phyloP scores from a whole-genome alignment of 2,329 filamentous ascomycete species.

The Cordyceps tenuipes region DNA sequence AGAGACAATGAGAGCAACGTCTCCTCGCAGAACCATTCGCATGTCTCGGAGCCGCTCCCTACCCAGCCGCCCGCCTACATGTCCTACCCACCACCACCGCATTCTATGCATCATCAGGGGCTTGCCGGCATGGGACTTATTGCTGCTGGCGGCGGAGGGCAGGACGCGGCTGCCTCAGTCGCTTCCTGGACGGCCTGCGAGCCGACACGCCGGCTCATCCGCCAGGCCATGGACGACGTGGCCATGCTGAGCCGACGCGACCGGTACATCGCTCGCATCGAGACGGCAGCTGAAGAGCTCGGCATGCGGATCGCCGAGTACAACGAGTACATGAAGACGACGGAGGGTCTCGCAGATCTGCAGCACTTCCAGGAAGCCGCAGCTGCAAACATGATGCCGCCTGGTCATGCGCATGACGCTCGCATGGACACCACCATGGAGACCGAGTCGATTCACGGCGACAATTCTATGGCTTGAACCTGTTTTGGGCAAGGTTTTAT shows the following conservation, averaged over 20 bases:
- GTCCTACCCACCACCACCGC: conserved; percentile 16
- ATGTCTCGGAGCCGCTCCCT: background rate
- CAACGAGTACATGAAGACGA: conserved; percentile 32
- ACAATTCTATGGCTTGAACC: background rate
- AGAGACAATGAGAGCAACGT: background rate
- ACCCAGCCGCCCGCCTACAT: background rate
- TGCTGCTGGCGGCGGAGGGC: conserved; percentile 12
- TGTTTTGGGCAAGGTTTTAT: background rate
- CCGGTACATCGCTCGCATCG: conserved; percentile 42
- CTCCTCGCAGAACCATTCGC: background rate
- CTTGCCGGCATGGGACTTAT: background rate
- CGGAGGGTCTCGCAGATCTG: conserved; percentile 19
- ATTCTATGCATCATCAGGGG: conserved; percentile 15
- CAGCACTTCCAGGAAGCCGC: background rate
- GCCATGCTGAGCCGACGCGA: conserved; percentile 34
- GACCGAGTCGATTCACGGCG: background rate
- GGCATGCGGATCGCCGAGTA: conserved; percentile 45
- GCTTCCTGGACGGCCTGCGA: conserved; percentile 26
- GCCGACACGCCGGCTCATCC: conserved; percentile 18
- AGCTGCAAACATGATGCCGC: background rate
- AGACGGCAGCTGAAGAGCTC: conserved; percentile 46
- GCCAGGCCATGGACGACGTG: conserved; percentile 38
- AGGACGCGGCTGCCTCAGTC: conserved; percentile 14
- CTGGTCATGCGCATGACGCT: background rate
- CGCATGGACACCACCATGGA: background rate